Base-by-base conservation (phyloP, 2,329 filamentous ascomycete species). In the Cordyceps fumosorosea region DNA sequence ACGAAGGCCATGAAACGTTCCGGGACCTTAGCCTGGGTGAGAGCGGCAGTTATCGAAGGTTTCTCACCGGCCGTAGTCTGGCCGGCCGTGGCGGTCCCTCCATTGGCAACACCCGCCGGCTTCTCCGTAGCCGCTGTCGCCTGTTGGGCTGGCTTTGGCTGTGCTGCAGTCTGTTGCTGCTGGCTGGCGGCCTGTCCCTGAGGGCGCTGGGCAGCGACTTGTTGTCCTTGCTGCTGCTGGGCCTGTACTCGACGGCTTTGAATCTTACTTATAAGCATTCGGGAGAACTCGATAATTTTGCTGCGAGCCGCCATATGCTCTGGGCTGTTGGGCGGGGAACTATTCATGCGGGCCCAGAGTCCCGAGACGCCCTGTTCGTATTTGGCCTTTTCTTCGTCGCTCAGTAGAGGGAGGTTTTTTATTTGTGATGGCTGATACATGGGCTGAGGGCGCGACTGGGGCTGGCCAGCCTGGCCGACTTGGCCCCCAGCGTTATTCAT, bases 281-380 rank as follows among this genome's bases (percentile, higher is more conserved):
- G 78, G 0, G 84, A 84, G 68, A 88, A 88, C 10, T 87, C 84
- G 7, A 75, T 71, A 24, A 88, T 82, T 73, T 86, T 87, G 47
- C 78, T 77, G 65, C 79, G 80, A 0, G 85, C 84, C 0, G 76
- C 74, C 26, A 77, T 71, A 52, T 86, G 79, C 24, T 81, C 77
- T 0, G 68, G 67, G 3, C 81, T 82, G 24, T 81, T 80, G 1
- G 77, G 74, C 0, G 78, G 71, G 0, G 76, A 73, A 22, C 76
- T 79, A 63, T 82, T 79, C 52, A 82, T 79, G 47, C 82, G 77
- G 24, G 73, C 76, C 80, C 83, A 88, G 0, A 88, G 73, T 1
- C 74, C 69, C 11, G 77, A 75, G 0, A 88, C 74, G 1, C 85
- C 85, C 2, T 76, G 72, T 66, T 87, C 83, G 66, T 87, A 88